phyloP scores from a whole-genome alignment of 768 basidiomycete species.

The Podaxis sp. region DNA sequence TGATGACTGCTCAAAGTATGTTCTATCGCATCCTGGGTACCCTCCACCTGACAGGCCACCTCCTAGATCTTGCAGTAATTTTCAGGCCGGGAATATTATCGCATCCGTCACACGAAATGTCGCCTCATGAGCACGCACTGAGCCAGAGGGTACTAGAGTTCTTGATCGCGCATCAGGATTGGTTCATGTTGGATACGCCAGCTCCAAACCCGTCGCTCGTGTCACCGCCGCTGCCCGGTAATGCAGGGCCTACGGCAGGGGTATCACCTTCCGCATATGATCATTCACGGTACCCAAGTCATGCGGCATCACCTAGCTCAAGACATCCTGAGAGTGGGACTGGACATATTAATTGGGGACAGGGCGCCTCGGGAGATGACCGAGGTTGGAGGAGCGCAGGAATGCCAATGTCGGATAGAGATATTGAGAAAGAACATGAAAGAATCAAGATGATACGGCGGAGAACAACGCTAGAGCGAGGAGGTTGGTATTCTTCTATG shows the following conservation, averaged over 20 bases:
- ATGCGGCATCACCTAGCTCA: slow-evolving; percentile 14
- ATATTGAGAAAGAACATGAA: slow-evolving; percentile 27
- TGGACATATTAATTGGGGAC: background rate
- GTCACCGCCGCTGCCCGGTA: slow-evolving; percentile 1
- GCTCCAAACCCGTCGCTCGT: slow-evolving; percentile 39
- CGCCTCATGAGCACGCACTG: slow-evolving; percentile 80
- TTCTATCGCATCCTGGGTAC: slow-evolving; percentile 16
- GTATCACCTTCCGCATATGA: background rate
- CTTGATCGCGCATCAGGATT: slow-evolving; percentile 93
- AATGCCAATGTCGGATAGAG: slow-evolving; percentile 18
- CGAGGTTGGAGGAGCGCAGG: background rate
- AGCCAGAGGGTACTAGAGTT: slow-evolving; percentile 93
- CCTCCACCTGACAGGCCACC: background rate
- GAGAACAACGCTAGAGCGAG: slow-evolving; percentile 53
- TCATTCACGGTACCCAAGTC: slow-evolving; percentile 14
- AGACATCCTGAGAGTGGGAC: background rate
- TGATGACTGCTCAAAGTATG: slow-evolving; percentile 94
- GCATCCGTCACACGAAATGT: slow-evolving; percentile 84
- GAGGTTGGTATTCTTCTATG: slow-evolving; percentile 24
- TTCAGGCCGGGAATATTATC: slow-evolving; percentile 95
- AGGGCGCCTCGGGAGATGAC: background rate
- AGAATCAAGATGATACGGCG: slow-evolving; percentile 47
- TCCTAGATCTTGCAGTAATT: slow-evolving; percentile 88
- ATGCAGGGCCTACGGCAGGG: background rate
- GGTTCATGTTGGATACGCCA: slow-evolving; percentile 88